Evolutionary conservation across 352 stramenopile genomes (phyloP).

Genomic region (Achlya hypogyna): DNA sequence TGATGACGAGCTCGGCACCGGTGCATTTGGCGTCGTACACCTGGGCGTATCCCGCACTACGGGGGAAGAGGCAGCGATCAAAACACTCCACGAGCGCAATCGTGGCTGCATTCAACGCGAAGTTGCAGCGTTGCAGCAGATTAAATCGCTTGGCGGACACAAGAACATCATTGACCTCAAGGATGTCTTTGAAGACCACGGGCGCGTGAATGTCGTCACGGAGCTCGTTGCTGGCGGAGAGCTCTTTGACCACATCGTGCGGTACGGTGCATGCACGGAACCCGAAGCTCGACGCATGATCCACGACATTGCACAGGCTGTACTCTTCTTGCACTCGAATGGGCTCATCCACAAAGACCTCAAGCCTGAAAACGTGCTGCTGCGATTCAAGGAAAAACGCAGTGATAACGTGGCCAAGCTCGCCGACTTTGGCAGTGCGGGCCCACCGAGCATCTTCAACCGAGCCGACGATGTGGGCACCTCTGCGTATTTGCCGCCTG

Average conservation of each 20-base stretch:
- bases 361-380: slow-evolving; percentile 76
- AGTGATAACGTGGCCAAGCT: slow-evolving; percentile 48
- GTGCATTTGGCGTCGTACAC: slow-evolving; percentile 60
- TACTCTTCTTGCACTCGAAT: slow-evolving; percentile 58
- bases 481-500: slow-evolving; percentile 53
- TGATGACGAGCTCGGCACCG: slow-evolving; percentile 51
- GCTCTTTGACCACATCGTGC: slow-evolving; percentile 85
- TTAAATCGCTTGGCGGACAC: slow-evolving; percentile 73
- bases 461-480: slow-evolving; percentile 59
- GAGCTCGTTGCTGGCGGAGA: slow-evolving; percentile 82
- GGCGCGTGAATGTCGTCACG: slow-evolving; percentile 78
- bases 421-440: slow-evolving; percentile 70
- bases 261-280: slow-evolving; percentile 49
- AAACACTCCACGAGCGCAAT: slow-evolving; percentile 47
- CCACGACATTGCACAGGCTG: slow-evolving; percentile 47
- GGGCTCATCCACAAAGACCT: slow-evolving; percentile 74
- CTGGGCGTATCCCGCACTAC: slow-evolving; percentile 58
- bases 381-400: slow-evolving; percentile 29
- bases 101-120: slow-evolving; percentile 54
- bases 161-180: slow-evolving; percentile 76
- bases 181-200: slow-evolving; percentile 72
- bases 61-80: slow-evolving; percentile 61
- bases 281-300: slow-evolving; percentile 35
- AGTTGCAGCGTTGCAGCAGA: slow-evolving; percentile 52
- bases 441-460: slow-evolving; percentile 28